Percentiles rank a stretch among this genome's conserved stretches.
phyloP scores from a whole-genome alignment of 2,329 filamentous ascomycete genomes.

The Trematosphaeria pertusa region DNA sequence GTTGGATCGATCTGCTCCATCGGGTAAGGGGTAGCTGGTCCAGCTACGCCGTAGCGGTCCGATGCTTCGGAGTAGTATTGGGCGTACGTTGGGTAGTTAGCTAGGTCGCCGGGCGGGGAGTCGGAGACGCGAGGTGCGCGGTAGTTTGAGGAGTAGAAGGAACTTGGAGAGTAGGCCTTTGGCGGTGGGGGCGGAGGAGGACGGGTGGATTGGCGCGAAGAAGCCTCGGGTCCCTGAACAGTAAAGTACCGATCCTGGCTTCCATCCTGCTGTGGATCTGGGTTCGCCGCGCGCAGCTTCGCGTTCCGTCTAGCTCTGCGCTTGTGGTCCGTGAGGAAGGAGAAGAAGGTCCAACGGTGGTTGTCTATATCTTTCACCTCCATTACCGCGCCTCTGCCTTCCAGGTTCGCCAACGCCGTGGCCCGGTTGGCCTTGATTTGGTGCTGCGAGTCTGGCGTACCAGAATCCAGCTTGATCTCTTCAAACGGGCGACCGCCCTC shows the following conservation, averaged over 20 bases:
- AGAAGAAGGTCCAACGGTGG: too few species aligned
- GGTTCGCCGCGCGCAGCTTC: too few species aligned
- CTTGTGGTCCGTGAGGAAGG: too few species aligned
- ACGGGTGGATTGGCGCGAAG: background rate
- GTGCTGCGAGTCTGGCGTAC: too few species aligned
- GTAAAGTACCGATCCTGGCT: background rate
- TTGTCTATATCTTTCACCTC: too few species aligned
- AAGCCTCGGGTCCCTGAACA: too few species aligned
- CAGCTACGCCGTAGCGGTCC: background rate
- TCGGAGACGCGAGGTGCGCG: background rate
- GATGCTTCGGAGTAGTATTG: background rate
- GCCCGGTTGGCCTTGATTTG: too few species aligned
- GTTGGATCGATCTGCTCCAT: background rate
- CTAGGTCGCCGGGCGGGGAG: background rate
- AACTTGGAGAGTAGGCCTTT: background rate
- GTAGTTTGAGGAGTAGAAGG: background rate
- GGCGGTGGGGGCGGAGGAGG: background rate
- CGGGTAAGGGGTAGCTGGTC: too few species aligned
- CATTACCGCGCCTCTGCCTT: too few species aligned
- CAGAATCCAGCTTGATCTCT: background rate
- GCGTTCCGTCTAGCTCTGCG: too few species aligned
- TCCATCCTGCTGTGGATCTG: background rate
- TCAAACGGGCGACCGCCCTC: background rate
- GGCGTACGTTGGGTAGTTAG: background rate
- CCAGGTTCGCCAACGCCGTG: background rate